A percentile compares a stretch with the other conserved stretches of the same genome.
Conservation (phyloP, 139 green algal species). For the Picochlorum sp. region DNA sequence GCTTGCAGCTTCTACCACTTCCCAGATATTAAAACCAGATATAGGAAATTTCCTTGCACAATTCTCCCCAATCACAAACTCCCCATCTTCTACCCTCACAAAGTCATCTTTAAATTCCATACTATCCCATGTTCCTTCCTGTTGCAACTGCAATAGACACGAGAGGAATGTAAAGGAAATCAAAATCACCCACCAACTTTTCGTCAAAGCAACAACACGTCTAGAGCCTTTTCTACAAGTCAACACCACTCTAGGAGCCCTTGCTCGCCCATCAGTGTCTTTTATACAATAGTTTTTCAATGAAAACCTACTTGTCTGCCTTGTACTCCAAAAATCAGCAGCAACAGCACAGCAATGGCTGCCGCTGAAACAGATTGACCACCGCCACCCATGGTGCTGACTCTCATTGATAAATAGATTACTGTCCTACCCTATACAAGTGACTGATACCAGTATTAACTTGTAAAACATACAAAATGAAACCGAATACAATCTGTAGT, state of each 20-base stretch:
- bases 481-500: too few species aligned
- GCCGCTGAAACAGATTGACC: neutral
- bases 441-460: neutral
- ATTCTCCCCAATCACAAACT: constrained; percentile 24
- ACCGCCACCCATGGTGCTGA: neutral
- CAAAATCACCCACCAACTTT: too few species aligned
- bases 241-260: neutral
- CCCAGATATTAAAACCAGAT: constrained; percentile 17
- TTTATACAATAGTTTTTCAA: neutral
- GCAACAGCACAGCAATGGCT: neutral
- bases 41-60: constrained; percentile 15
- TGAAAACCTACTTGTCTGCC: neutral
- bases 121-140: neutral
- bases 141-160: neutral
- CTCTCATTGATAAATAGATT: neutral
- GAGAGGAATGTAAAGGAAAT: neutral
- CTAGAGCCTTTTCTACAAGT: neutral
- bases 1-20: neutral
- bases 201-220: too few species aligned
- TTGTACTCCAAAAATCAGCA: neutral
- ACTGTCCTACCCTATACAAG: neutral
- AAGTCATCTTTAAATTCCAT: constrained; percentile 8
- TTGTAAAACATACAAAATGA: too few species aligned
- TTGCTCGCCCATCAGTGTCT: neutral
- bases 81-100: constrained; percentile 17